Conservation (phyloP, 495 filamentous ascomycete genomes). For the Neurospora africana region DNA sequence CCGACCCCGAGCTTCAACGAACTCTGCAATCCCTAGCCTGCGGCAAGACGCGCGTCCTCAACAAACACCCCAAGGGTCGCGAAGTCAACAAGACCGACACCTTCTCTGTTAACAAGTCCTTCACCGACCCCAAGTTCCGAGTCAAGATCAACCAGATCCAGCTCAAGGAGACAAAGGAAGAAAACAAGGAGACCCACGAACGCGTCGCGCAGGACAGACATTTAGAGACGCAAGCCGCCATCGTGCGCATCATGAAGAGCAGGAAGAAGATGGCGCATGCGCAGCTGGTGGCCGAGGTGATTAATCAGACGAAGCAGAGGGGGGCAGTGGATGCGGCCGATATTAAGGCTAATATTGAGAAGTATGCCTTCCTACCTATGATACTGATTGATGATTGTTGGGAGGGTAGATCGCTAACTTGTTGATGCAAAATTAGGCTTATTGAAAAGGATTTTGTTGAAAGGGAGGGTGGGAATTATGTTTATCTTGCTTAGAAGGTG, state of each 20-base stretch:
- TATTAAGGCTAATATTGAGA: conserved; percentile 96
- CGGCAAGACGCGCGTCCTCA: conserved; percentile 75
- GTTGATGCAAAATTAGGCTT: conserved; percentile 41
- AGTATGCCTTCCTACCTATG: conserved; percentile 39
- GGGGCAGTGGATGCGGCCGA: conserved; percentile 73
- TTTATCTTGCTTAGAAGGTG: conserved; percentile 58
- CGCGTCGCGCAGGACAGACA: conserved; percentile 79
- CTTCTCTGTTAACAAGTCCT: conserved; percentile 68
- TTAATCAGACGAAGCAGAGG: conserved; percentile 73
- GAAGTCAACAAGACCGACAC: conserved; percentile 68
- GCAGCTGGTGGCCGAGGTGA: conserved; percentile 76
- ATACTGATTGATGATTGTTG: not conserved
- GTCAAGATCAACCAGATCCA: conserved; percentile 99
- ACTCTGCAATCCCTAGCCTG: conserved; percentile 93
- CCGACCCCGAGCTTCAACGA: conserved; percentile 67
- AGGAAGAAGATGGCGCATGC: conserved; percentile 74
- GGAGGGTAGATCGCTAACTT: not conserved
- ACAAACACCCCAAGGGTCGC: conserved; percentile 72
- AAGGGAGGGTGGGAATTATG: conserved; percentile 66
- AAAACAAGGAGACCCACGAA: conserved; percentile 90
- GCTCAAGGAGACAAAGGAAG: conserved; percentile 75
- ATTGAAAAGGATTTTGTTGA: conserved; percentile 98
- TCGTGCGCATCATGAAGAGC: conserved; percentile 96
- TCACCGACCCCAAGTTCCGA: conserved; percentile 71
- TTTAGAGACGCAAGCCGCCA: conserved; percentile 93